Conservation (phyloP, 1,284 basidiomycete species). For the Phylloporus sp. region DNA sequence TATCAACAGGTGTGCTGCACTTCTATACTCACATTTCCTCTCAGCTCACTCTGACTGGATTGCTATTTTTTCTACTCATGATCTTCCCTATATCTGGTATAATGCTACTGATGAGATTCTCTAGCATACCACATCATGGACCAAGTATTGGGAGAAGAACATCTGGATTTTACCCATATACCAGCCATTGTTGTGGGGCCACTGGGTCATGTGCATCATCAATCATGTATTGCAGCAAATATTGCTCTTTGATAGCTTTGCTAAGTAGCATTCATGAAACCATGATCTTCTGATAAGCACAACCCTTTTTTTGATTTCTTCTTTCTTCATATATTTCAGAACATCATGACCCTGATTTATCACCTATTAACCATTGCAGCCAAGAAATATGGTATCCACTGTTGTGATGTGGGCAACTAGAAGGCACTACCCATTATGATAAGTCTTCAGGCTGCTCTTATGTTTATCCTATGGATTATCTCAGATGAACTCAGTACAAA, state of each 20-base stretch:
- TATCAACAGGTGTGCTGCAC: background rate
- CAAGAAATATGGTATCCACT: too few relatives aligned
- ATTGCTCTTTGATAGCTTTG: slow-evolving; percentile 20
- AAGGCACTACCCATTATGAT: background rate
- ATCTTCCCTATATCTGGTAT: slow-evolving; percentile 11
- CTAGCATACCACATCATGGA: slow-evolving; percentile 9
- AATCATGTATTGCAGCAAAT: background rate
- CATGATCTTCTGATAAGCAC: background rate
- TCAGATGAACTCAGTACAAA: background rate
- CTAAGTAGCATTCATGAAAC: slow-evolving; percentile 9
- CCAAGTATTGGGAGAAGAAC: slow-evolving; percentile 15
- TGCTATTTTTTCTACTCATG: slow-evolving; percentile 12
- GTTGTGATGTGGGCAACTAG: too few relatives aligned
- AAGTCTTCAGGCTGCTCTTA: background rate
- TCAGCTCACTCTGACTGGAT: background rate
- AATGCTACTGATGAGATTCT: slow-evolving; percentile 8
- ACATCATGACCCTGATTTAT: too few relatives aligned
- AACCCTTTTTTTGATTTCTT: background rate
- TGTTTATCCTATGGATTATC: background rate
- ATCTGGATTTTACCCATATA: slow-evolving; percentile 22
- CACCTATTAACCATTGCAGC: too few relatives aligned
- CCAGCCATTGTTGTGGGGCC: slow-evolving; percentile 2
- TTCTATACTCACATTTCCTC: background rate
- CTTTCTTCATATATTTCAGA: background rate
- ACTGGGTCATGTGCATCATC: slow-evolving; percentile 19